Evolutionary conservation across 2,329 filamentous ascomycete genomes (phyloP).

Genomic region (Hymenoscyphus albidus): DNA sequence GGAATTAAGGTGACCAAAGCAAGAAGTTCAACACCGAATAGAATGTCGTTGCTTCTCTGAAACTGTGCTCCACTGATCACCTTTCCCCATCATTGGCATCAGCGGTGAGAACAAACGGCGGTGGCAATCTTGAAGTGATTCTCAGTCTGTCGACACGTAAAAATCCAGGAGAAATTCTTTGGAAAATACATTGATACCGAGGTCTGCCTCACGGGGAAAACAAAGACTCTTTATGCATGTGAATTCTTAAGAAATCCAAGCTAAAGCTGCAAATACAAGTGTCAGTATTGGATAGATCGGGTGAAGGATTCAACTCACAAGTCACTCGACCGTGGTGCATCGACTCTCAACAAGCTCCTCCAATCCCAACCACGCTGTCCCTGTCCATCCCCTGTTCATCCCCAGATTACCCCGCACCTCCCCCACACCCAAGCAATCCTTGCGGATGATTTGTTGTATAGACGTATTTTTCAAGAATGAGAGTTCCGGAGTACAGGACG

Average conservation of each 20-base stretch:
- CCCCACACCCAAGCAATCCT: not conserved
- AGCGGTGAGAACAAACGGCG: not conserved
- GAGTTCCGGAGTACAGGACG: not conserved
- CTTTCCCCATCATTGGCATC: not conserved
- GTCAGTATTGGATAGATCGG: not conserved
- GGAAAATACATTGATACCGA: not conserved
- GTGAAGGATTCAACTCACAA: not conserved
- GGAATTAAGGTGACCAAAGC: not conserved
- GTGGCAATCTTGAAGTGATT: not conserved
- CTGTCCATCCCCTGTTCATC: not conserved
- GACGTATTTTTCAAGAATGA: not conserved
- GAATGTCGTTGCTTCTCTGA: not conserved
- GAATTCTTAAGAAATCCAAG: not conserved
- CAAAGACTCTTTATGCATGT: conserved; percentile 1
- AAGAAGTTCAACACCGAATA: not conserved
- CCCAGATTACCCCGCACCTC: not conserved
- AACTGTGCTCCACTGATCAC: not conserved
- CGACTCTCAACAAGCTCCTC: not conserved
- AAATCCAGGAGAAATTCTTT: not conserved
- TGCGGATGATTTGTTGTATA: not conserved
- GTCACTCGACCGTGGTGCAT: not conserved
- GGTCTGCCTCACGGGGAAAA: not conserved
- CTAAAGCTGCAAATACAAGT: not conserved
- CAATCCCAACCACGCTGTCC: not conserved
- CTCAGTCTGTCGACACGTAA: not conserved